phyloP scores from a whole-genome alignment of 169 alveolate genomes.

The Plasmodium ovale region DNA sequence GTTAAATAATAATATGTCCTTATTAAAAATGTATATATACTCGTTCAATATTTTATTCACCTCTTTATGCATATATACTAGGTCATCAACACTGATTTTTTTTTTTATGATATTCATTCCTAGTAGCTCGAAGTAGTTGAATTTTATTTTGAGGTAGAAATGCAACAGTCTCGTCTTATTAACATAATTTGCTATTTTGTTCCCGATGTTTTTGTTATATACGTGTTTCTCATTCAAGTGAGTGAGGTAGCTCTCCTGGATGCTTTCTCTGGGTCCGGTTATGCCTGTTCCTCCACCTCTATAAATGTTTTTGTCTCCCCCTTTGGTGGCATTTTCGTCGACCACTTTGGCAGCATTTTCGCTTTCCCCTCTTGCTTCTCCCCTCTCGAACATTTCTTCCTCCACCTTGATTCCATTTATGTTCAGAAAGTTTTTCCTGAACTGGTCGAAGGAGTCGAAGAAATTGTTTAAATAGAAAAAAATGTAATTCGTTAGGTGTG shows the following conservation, averaged over 20 bases:
- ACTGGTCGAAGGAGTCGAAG: conserved; percentile 41
- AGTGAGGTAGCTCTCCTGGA: not conserved
- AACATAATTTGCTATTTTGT: conserved; percentile 47
- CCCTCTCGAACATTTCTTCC: not conserved
- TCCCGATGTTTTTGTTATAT: conserved; percentile 30
- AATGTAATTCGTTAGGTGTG: conserved; percentile 7
- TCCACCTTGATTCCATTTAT: conserved; percentile 21
- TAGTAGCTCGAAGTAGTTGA: conserved; percentile 41
- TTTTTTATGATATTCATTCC: conserved; percentile 73
- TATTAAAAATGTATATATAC: conserved; percentile 67
- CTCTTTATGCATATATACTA: conserved; percentile 63
- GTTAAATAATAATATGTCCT: conserved; percentile 60
- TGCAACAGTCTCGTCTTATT: conserved; percentile 25
- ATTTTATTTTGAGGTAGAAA: conserved; percentile 36
- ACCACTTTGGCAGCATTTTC: not conserved
- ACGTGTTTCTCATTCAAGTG: conserved; percentile 16
- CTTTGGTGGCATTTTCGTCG: not conserved
- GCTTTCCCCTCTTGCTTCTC: not conserved
- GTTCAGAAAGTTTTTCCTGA: conserved; percentile 34
- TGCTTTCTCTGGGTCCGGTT: not conserved
- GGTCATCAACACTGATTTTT: conserved; percentile 61
- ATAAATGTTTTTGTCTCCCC: not conserved
- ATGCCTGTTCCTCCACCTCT: not conserved
- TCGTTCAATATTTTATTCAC: conserved; percentile 59
- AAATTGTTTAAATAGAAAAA: conserved; percentile 47